Conservation (phyloP, 257 asterid genomes). For the Solanum etuberosum region DNA sequence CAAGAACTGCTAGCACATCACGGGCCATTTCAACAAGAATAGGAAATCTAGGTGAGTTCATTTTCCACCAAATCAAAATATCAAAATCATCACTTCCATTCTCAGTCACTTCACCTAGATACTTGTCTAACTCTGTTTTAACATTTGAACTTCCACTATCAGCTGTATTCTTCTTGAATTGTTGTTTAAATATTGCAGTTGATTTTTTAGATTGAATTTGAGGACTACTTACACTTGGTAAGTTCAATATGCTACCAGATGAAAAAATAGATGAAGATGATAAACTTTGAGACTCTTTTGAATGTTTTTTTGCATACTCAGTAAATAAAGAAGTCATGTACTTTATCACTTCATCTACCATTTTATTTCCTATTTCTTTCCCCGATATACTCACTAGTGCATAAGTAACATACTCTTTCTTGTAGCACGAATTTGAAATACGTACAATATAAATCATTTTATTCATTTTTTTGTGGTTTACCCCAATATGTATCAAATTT, state of each 20-base stretch:
- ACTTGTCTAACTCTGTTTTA: neutral
- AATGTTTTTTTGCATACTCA: neutral
- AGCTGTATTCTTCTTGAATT: neutral
- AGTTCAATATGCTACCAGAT: no score
- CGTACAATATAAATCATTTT: neutral
- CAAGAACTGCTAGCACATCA: neutral
- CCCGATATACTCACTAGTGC: neutral
- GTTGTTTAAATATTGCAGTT: neutral
- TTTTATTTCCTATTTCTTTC: neutral
- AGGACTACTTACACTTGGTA: no score
- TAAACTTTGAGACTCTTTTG: neutral
- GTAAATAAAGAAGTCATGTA: neutral
- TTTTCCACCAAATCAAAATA: neutral
- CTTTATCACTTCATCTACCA: neutral
- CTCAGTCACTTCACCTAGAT: neutral
- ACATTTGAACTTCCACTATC: neutral
- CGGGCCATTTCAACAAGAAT: neutral
- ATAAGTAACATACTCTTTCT: neutral
- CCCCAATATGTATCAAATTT: neutral
- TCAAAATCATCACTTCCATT: neutral
- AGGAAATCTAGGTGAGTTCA: neutral
- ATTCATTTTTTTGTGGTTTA: neutral
- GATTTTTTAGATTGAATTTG: neutral
- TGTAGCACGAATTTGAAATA: neutral
- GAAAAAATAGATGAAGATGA: neutral